Percentiles rank a stretch among this genome's conserved stretches.
Conservation (phyloP, 768 basidiomycete genomes). For the Lactarius deliciosus region DNA sequence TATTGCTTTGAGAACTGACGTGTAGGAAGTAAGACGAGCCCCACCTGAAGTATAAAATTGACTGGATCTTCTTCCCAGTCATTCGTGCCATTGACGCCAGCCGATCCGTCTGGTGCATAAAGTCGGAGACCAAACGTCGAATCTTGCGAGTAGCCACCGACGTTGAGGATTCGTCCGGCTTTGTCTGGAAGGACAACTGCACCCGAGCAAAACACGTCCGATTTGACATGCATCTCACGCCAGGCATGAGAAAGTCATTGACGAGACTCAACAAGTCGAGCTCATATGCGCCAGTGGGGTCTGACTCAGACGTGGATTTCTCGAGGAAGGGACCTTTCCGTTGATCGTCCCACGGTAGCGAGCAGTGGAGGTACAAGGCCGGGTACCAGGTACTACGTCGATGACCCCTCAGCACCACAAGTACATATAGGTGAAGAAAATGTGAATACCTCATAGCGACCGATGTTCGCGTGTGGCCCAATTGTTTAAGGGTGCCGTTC, state of each 20-base stretch:
- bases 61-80: slow-evolving; percentile 77
- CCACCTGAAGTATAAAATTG: slow-evolving; percentile 59
- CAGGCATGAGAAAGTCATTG: slow-evolving; percentile 49
- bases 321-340: slow-evolving; percentile 80
- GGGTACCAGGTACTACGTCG: slow-evolving; percentile 43
- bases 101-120: slow-evolving; percentile 65
- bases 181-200: slow-evolving; percentile 75
- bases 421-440: not conserved
- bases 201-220: slow-evolving; percentile 80
- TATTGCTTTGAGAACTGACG: not conserved
- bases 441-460: not conserved
- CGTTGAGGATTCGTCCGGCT: slow-evolving; percentile 60
- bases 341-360: slow-evolving; percentile 75
- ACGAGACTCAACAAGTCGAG: slow-evolving; percentile 64
- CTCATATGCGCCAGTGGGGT: slow-evolving; percentile 78
- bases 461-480: not conserved
- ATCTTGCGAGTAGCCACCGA: slow-evolving; percentile 67
- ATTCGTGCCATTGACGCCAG: slow-evolving; percentile 69
- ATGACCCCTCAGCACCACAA: not conserved
- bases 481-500: not conserved
- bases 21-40: too few relatives aligned
- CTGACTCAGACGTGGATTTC: slow-evolving; percentile 62
- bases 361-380: slow-evolving; percentile 73
- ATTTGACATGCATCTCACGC: slow-evolving; percentile 74
- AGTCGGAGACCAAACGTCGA: slow-evolving; percentile 74